Base-by-base conservation (phyloP, 2,329 filamentous ascomycete genomes). In the Boeremia lycopersici region DNA sequence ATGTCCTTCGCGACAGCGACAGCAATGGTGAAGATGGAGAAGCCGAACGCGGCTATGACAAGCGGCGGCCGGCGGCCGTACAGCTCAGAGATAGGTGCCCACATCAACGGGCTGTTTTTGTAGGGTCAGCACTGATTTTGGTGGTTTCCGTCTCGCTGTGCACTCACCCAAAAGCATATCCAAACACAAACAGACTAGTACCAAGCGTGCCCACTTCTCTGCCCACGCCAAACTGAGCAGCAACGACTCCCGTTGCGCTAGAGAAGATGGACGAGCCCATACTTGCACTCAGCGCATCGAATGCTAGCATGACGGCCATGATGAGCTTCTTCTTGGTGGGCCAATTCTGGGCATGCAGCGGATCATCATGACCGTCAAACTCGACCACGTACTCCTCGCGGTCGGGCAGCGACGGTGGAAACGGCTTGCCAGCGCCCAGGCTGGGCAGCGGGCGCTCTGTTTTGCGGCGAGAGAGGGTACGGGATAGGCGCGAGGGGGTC, bases 281-380 rank as follows among this genome's bases (percentile, higher is more conserved):
- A 5, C 89, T 84, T 0, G 88, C 80, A 15, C 84, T 84, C 64
- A 92, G 78, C 12, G 89, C 90, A 39, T 88, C 89, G 67, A 87
- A 92, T 23, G 86, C 89, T 36, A 93, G 78, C 63, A 92, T 86
- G 35, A 82, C 80, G 17, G 86, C 84, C 1, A 88, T 89, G 6
- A 82, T 65, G 35, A 91, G 45, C 86, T 96, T 96, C 79, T 90
- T 93, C 68, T 79, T 84, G 57, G 89, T 73, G 0, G 89, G 82
- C 92, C 92, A 97, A 72, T 96, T 96, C 77, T 93, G 89, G 1
- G 91, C 89, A 74, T 96, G 91, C 57, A 93, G 70, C 2, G 91
- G 91, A 67, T 96, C 92, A 61, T 92, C 82, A 1, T 86, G 88
- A 0, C 91, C 92, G 63, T 93, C 88, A 68, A 96, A 96, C 35